Base-by-base conservation (phyloP, 257 asterid species). In the Fraxinus cuspidata region DNA sequence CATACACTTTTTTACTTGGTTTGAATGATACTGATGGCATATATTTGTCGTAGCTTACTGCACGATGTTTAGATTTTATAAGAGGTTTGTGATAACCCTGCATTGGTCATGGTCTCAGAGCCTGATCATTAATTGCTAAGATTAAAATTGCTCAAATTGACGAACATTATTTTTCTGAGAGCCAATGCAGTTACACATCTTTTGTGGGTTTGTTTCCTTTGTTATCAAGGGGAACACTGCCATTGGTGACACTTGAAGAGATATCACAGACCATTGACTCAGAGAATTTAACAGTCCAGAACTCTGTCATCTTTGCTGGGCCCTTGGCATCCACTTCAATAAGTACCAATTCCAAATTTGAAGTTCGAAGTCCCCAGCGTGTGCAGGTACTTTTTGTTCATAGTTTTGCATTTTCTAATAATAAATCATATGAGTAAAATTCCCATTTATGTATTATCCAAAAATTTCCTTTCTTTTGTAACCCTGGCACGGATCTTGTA, bases 301-400 rank as follows among this genome's bases (percentile, higher is more conserved):
- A 95, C 78, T 88, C 92, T 0, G 94, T 95, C n/a, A 75, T 81
- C 78, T 95, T 95, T 81, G 70, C 97, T 15, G 97, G 97, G 19
- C 98, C 98, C 32, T 83, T 89, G 64, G 89, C 98, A 32, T 82
- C 94, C 78, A 89, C 98, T 86, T 83, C 94, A 13, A 77, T 95
- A 74, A 82, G 88, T 5, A 89, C 97, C 83, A 95, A 86, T 25
- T 97, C 99, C 74, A 95, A 91, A 84, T 95, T 90, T 37, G 99
- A 95, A 88, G 93, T 95, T 84, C 89, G 96, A 78, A 95, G 99
- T 81, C 99, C 99, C 58, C 90, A 91, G 70, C 91, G 99, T 28
- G 97, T 95, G 81, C 99, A 95, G 97, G 99, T 93, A 21, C 19
- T 23, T 29, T 65, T 38, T 10, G 68, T 65, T 4, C 49, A 12